These are phyloP conservation scores for Ophiostoma perfectum DNA, from an alignment of 2,329 filamentous ascomycete genomes.

Conservation along the genomic window DNA sequence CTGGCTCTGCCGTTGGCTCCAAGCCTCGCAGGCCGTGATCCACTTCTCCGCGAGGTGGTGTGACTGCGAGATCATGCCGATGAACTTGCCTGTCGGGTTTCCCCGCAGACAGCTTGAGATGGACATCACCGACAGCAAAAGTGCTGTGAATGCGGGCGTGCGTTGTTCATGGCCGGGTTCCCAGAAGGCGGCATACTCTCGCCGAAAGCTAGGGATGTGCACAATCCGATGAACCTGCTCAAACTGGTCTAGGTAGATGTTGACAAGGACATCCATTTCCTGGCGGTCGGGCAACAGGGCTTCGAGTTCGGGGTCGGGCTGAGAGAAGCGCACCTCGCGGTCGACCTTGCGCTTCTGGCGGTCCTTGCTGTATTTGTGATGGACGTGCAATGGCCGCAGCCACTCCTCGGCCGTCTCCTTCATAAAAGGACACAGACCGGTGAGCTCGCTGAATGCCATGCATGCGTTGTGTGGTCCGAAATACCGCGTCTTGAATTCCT, in stretches of 20 bases:
- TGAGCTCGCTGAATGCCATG: slow-evolving; percentile 55
- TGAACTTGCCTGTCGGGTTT: slow-evolving; percentile 48
- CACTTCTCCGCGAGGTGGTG: slow-evolving; percentile 51
- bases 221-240: slow-evolving; percentile 45
- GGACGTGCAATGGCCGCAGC: slow-evolving; percentile 53
- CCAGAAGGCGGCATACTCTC: slow-evolving; percentile 54
- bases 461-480: slow-evolving; percentile 57
- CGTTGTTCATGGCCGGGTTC: slow-evolving; percentile 38
- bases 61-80: slow-evolving; percentile 54
- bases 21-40: slow-evolving; percentile 52
- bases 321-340: slow-evolving; percentile 45
- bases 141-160: slow-evolving; percentile 50
- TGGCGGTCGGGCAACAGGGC: slow-evolving; percentile 37
- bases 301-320: slow-evolving; percentile 47
- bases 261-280: slow-evolving; percentile 34
- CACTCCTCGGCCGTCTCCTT: slow-evolving; percentile 57
- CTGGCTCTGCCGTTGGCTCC: slow-evolving; percentile 52
- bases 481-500: slow-evolving; percentile 56
- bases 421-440: slow-evolving; percentile 56
- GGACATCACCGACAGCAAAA: slow-evolving; percentile 55
- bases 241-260: slow-evolving; percentile 37
- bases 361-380: slow-evolving; percentile 51
- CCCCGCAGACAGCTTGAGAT: slow-evolving; percentile 54
- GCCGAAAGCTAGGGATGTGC: slow-evolving; percentile 53
- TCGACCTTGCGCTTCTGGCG: slow-evolving; percentile 49